Evolutionary conservation across 352 stramenopile species (phyloP), one percentile per base, ranked within the genome.

Genomic region (Nothophytophthora sp.): DNA sequence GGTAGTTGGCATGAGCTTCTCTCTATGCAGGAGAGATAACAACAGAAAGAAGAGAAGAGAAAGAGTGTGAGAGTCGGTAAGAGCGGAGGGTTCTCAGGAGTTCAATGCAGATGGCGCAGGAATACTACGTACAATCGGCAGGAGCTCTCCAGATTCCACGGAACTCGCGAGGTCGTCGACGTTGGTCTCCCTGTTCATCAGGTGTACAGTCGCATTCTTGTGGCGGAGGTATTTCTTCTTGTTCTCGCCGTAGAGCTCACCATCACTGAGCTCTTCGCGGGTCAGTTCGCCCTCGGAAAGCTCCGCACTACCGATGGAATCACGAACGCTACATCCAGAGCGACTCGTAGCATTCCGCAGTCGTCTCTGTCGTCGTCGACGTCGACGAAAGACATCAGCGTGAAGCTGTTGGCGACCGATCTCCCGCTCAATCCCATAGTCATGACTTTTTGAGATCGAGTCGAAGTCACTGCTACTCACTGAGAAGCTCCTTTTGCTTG

Each of bases 131-230:
- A 72, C 63, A 36, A 61, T 10, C 35, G 7, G 4, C 8, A 46
- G 53, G 2, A 88, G 51, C 42, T 92, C 76, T 30, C 76, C 78
- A 0, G 76, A 86, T 58, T 90, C 76, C 13, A 76, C 42, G 0
- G 74, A 90, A 44, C 44, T 73, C 11, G 40, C 44, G 11, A 42
- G 32, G 13, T 33, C 61, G 12, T 53, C 34, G 15, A 54, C 56
- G 12, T 44, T 48, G 9, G 11, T 33, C 4, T 28, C 29, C 6
- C 16, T 52, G n/a, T 48, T 27, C 28, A 55, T 46, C 27, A 50
- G 19, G 40, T 22, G 39, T 18, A 27, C 27, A 37, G 23, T 48
- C 25, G 11, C 29, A 22, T 80, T 76, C 33, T 71, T 80, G 13
- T 36, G 20, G 8, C 43, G 56, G 9, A 67, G 28, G 24, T 73